Evolutionary conservation across 495 filamentous ascomycete species (phyloP).

Genomic region (Trypethelium eluteriae): DNA sequence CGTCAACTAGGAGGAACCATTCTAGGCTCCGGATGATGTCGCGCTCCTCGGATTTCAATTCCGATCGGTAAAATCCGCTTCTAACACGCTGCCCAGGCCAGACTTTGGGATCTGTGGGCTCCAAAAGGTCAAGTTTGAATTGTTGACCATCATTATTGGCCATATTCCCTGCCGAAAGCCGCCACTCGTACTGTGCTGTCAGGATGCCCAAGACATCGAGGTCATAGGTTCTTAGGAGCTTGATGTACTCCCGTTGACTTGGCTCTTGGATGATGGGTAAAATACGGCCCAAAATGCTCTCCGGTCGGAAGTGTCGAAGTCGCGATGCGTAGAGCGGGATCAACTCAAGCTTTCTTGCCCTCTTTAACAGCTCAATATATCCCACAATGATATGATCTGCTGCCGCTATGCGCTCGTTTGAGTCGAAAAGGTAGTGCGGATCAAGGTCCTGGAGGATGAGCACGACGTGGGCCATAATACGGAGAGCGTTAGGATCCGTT

Average conservation of each 20-base stretch:
- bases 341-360: conserved; percentile 59
- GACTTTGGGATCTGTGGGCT: conserved; percentile 16
- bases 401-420: conserved; percentile 20
- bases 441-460: conserved; percentile 27
- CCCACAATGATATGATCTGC: conserved; percentile 64
- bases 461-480: conserved; percentile 37
- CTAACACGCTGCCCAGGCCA: conserved; percentile 32
- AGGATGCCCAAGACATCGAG: conserved; percentile 50
- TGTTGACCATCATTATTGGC: background rate
- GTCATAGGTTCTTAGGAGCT: conserved; percentile 46
- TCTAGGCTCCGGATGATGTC: conserved; percentile 70
- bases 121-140: conserved; percentile 18
- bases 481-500: conserved; percentile 20
- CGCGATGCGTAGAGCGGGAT: conserved; percentile 82
- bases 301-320: conserved; percentile 45
- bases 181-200: conserved; percentile 29
- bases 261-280: conserved; percentile 46
- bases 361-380: conserved; percentile 71
- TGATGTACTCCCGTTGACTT: conserved; percentile 45
- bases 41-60: conserved; percentile 47
- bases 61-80: conserved; percentile 19
- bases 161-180: conserved; percentile 14
- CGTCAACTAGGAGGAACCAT: conserved; percentile 71
- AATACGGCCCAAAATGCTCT: conserved; percentile 49
- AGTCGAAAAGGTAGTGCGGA: conserved; percentile 11